phyloP scores from a whole-genome alignment of 2,329 filamentous ascomycete genomes.

The Aureobasidium sp. region DNA sequence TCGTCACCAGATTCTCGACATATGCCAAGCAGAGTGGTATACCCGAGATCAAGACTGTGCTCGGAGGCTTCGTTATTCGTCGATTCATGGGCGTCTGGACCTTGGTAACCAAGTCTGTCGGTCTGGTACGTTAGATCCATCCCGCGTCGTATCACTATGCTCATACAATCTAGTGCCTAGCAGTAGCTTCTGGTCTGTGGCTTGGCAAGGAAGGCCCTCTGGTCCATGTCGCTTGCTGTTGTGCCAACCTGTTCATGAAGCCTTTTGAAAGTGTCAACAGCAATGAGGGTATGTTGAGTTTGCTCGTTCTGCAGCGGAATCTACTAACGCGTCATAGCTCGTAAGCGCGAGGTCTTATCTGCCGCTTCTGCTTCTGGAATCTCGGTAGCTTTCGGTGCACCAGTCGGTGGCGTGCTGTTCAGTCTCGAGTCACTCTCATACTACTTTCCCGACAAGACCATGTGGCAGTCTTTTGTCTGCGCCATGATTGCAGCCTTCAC shows the following conservation, averaged over 20 bases:
- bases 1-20: conserved; percentile 76
- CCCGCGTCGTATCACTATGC: conserved; percentile 10
- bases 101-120: conserved; percentile 78
- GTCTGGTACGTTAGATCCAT: conserved; percentile 52
- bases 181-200: conserved; percentile 93
- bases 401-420: conserved; percentile 90
- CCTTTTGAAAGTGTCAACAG: conserved; percentile 69
- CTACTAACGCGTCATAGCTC: conserved; percentile 44
- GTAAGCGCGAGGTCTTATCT: conserved; percentile 87
- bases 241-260: conserved; percentile 89
- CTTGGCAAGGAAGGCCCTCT: conserved; percentile 91
- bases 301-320: too few relatives aligned
- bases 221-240: conserved; percentile 95
- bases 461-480: conserved; percentile 99
- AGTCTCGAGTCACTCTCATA: conserved; percentile 93
- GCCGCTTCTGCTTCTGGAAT: conserved; percentile 88
- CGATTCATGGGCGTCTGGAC: conserved; percentile 85
- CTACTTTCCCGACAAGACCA: conserved; percentile 97
- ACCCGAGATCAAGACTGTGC: conserved; percentile 91
- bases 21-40: conserved; percentile 95
- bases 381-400: conserved; percentile 87
- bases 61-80: conserved; percentile 88
- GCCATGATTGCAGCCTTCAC: conserved; percentile 98
- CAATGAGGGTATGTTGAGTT: conserved; percentile 62
- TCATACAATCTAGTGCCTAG: conserved; percentile 57